A percentile compares a stretch with the other conserved stretches of the same genome.
These are phyloP conservation scores for Torulaspora franciscae DNA, from an alignment of 805 yeast genomes.

Conservation along the genomic window DNA sequence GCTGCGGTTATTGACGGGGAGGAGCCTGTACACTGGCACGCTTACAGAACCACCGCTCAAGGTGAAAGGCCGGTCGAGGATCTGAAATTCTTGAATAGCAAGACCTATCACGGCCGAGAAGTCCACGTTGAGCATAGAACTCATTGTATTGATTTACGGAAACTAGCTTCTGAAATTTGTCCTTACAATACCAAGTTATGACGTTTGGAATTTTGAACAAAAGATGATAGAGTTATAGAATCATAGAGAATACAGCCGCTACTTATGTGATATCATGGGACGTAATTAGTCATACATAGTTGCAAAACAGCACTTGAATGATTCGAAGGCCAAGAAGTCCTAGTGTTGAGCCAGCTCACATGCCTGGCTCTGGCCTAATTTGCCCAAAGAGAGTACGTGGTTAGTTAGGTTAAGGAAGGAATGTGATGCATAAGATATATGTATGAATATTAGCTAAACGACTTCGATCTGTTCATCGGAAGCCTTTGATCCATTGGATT, in stretches of 20 bases:
- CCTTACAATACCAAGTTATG: background rate
- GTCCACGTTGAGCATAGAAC: constrained; percentile 1
- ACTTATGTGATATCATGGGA: too few species aligned
- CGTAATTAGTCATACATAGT: too few species aligned
- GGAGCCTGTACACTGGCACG: constrained; percentile 60
- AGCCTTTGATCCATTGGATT: constrained; percentile 12
- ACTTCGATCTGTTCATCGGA: constrained; percentile 12
- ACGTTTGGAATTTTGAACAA: background rate
- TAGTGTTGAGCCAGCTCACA: too few species aligned
- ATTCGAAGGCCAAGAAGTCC: too few species aligned
- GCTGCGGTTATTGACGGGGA: constrained; percentile 68
- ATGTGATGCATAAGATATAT: background rate
- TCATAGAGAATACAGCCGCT: too few species aligned
- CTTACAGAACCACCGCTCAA: constrained; percentile 63
- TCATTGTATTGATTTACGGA: background rate
- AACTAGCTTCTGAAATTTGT: background rate
- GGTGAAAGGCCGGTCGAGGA: constrained; percentile 64
- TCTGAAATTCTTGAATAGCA: constrained; percentile 37
- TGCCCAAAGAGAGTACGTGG: background rate
- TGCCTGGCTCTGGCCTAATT: too few species aligned
- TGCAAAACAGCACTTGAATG: too few species aligned
- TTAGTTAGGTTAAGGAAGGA: background rate
- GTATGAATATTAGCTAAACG: constrained; percentile 3
- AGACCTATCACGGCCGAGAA: constrained; percentile 6
- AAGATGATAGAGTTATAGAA: too few species aligned